Conservation (phyloP, 2,329 filamentous ascomycete genomes). For the Aschersonia sp. region DNA sequence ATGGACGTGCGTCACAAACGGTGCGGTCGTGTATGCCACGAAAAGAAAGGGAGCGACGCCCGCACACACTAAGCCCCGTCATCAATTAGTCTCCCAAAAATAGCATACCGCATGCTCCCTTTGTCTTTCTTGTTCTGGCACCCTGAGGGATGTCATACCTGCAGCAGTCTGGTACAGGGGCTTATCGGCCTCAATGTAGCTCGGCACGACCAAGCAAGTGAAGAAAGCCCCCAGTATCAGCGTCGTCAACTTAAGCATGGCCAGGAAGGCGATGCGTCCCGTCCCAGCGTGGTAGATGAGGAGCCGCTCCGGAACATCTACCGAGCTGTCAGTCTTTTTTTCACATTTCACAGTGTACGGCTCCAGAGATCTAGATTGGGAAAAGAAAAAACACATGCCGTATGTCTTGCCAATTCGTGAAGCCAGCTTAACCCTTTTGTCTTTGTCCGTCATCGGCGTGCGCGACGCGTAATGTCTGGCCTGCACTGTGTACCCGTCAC, state of each 20-base stretch:
- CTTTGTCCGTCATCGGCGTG: too few species aligned
- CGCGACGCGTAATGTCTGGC: too few species aligned
- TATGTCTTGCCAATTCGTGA: too few species aligned
- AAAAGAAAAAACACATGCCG: too few species aligned
- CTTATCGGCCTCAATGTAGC: conserved; percentile 31
- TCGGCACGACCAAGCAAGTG: conserved; percentile 46
- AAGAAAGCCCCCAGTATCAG: conserved; percentile 57
- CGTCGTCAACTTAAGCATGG: conserved; percentile 55
- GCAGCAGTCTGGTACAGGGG: conserved; percentile 18
- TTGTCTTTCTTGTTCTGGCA: too few species aligned
- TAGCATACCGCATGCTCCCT: too few species aligned
- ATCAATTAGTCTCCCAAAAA: neutral
- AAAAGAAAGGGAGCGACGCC: conserved; percentile 52
- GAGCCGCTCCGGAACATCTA: conserved; percentile 41
- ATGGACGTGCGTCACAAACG: conserved; percentile 61
- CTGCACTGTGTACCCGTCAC: too few species aligned
- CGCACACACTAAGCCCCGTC: conserved; percentile 14
- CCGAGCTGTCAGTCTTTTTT: neutral
- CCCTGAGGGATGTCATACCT: conserved; percentile 14
- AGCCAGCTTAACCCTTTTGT: too few species aligned
- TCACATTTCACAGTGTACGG: neutral
- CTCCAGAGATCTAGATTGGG: too few species aligned
- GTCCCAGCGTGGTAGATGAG: conserved; percentile 67
- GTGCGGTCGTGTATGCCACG: conserved; percentile 48
- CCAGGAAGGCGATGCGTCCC: conserved; percentile 50